Evolutionary conservation across 2,329 filamentous ascomycete species (phyloP).

Genomic region (Fusarium redolens): DNA sequence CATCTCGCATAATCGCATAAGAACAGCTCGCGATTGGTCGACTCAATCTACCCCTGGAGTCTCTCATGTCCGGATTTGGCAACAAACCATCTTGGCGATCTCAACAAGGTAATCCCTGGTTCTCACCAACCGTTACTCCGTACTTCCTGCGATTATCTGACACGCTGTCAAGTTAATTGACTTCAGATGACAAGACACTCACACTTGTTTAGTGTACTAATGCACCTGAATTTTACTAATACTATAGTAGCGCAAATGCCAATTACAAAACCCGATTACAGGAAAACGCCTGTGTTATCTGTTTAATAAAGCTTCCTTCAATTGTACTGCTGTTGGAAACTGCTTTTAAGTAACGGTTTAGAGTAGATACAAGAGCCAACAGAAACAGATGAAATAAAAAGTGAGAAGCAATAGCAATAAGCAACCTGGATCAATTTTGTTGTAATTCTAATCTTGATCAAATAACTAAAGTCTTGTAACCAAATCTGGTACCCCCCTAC

Average conservation of each 20-base stretch:
- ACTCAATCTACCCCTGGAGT: not conserved
- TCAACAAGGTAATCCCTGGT: not conserved
- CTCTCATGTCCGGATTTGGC: not conserved
- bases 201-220: not conserved
- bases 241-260: too few relatives aligned
- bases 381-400: not conserved
- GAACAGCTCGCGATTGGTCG: not conserved
- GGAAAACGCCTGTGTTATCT: too few relatives aligned
- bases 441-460: not conserved
- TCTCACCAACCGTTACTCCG: too few relatives aligned
- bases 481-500: not conserved
- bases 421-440: not conserved
- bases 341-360: too few relatives aligned
- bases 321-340: too few relatives aligned
- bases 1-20: conserved; percentile 2
- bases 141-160: not conserved
- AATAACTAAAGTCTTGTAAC: accelerated
- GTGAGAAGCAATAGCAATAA: not conserved
- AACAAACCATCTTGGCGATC: not conserved
- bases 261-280: too few relatives aligned
- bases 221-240: too few relatives aligned
- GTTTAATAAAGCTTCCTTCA: too few relatives aligned
- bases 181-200: not conserved
- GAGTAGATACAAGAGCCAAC: too few relatives aligned
- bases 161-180: not conserved